Percentiles rank a stretch among this genome's conserved stretches.
phyloP scores from a whole-genome alignment of 140 eudicot genomes.

The Ambrosia hybrid region DNA sequence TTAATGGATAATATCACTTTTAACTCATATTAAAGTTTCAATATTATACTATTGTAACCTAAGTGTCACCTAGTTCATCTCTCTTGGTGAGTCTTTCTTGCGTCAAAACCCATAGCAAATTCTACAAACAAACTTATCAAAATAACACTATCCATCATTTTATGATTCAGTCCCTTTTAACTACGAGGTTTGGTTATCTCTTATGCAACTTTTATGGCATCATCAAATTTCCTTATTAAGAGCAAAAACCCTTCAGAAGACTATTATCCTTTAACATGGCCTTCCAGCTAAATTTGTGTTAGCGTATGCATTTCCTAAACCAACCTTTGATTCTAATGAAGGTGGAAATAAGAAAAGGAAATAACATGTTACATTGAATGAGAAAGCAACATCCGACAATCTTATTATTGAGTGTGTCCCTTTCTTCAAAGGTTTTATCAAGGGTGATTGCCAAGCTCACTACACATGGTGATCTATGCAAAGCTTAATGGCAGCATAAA shows the following conservation, averaged over 20 bases:
- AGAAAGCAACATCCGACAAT: conserved; percentile 64
- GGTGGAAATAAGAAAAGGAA: not conserved
- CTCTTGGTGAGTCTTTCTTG: too few species aligned
- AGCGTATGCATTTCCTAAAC: not conserved
- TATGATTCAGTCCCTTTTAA: too few species aligned
- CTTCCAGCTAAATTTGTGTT: conserved; percentile 15
- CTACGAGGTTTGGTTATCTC: too few species aligned
- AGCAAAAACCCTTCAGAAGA: too few species aligned
- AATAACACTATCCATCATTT: too few species aligned
- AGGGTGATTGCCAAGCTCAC: conserved; percentile 95
- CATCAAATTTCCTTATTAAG: too few species aligned
- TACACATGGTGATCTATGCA: conserved; percentile 91
- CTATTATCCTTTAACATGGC: not conserved
- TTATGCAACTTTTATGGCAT: not conserved
- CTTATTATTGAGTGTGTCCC: conserved; percentile 73
- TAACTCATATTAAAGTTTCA: too few species aligned
- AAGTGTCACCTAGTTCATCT: too few species aligned
- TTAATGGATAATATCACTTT: too few species aligned
- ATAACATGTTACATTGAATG: not conserved
- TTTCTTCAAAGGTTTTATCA: conserved; percentile 87
- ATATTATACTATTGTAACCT: too few species aligned
- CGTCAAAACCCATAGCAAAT: too few species aligned
- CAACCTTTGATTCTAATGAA: not conserved
- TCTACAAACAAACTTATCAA: too few species aligned
- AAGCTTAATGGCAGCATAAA: conserved; percentile 78